Base-by-base conservation (phyloP, 352 stramenopile species). In the Phytopythium kandeliae region DNA sequence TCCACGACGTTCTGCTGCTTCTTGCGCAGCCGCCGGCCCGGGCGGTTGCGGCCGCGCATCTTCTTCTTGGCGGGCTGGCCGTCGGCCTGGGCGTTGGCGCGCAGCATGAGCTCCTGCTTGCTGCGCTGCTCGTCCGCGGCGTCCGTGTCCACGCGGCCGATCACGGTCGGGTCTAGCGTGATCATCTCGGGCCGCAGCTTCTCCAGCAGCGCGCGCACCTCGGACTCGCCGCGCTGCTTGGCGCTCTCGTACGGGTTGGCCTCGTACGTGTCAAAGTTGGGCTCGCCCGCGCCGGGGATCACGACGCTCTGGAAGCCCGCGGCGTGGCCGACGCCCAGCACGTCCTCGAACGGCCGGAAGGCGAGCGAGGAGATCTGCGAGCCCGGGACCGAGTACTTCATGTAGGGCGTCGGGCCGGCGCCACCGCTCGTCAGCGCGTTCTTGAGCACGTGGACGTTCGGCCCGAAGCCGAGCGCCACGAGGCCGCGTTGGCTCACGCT, bases 161-260 rank as follows among this genome's bases (percentile, higher is more conserved):
- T 97, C 16, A 78, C 73, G 33, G 87, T 84, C 35, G 96, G 95
- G 73, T 99, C 92, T 19, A 99, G 66, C 31, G 86, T 89, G 69
- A 99, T 99, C 92, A 98, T 99, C 65, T 99, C 95, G 10, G 95
- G 94, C 60, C 81, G 80, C 28, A 99, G 73, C 75, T 99, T 99
- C 66, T 99, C 97, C 50, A 99, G 69, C 50, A 99, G 68, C 25
- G 88, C 89, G 30, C 96, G 86, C 33, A 99, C 96, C 65, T 99
- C 96, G 4, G 78, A 84, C 78, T 99, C 96, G 40, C 95, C 84
- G 60, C 96, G 81, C 72, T 99, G 96, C 69, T 98, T 98, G 44
- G 72, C 84, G 63, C 96, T 98, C 65, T 98, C 78, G 74, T 93
- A 99, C 57, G 97, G 97, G 69, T 99, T 99, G 34, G 96, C 95